Evolutionary conservation across 768 basidiomycete genomes (phyloP), one percentile per base, ranked within the genome.

Genomic region (Sporobolomyces pararoseus): DNA sequence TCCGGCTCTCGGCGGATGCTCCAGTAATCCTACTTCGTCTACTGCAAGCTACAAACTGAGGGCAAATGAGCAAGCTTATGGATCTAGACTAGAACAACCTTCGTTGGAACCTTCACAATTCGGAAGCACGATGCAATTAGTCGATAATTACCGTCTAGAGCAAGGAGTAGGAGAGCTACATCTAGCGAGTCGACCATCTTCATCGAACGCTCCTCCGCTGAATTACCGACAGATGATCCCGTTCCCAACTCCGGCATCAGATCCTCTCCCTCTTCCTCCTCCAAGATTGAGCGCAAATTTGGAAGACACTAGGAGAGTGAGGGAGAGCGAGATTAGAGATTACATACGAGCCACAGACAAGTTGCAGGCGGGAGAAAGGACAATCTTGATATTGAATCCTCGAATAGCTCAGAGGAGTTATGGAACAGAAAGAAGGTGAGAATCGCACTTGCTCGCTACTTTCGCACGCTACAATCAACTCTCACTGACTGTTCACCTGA

Each of bases 351-450:
- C 92, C 27, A 83, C 86, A 46, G 95, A 95, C 78, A 85, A 93
- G 35, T 84, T 96, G 53, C 89, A 89, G 2, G 89, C 89, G 75
- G 95, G 95, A 59, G 95, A 97, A 79, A 86, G 92, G 55, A 91
- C 92, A 6, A 86, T 98, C 69, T 89, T 97, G 70, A 89, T 98
- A 76, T 93, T 96, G 90, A 94, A 91, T n/a, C 91, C 89, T 78
- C 92, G 89, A 77, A 93, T 97, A 35, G 95, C 91, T 4, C 95
- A 98, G 83, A 95, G 97, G 78, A 92, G 90, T 13, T 98, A 97
- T 78, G 94, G 93, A 44, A 92, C 89, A 23, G 94, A 97, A 80
- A 96, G 96, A 80, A 85, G 94, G 89, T 89, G 70, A 60, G 76
- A 58, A 31, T 34, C 6, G 19, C 25, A 29, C 58, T 59, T n/a